phyloP scores from a whole-genome alignment of 2,329 filamentous ascomycete genomes.

The Canariomyces notabilis region DNA sequence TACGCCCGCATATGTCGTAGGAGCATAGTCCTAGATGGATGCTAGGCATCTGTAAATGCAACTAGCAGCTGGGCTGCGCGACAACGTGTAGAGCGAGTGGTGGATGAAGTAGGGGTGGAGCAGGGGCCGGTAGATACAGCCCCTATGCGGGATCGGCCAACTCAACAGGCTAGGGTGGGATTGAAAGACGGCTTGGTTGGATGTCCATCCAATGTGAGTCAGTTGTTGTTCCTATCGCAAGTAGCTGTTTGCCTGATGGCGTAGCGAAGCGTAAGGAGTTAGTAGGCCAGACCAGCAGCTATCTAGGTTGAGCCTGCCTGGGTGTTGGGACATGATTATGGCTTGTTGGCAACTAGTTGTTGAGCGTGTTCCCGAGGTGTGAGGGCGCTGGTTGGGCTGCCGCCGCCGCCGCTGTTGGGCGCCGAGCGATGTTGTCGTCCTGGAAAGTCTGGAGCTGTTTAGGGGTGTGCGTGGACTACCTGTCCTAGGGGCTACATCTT shows the following conservation, averaged over 20 bases:
- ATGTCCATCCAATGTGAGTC: not conserved
- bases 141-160: not conserved
- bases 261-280: not conserved
- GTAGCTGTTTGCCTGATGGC: not conserved
- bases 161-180: too few relatives aligned
- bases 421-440: too few relatives aligned
- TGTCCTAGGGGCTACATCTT: too few relatives aligned
- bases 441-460: too few relatives aligned
- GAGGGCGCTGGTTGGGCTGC: too few relatives aligned
- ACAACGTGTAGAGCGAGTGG: not conserved
- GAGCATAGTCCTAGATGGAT: too few relatives aligned
- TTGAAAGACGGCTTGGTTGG: too few relatives aligned
- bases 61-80: not conserved
- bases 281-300: too few relatives aligned
- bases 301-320: slow-evolving; percentile 3
- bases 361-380: not conserved
- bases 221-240: not conserved
- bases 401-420: too few relatives aligned
- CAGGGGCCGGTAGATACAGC: too few relatives aligned
- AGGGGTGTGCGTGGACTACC: too few relatives aligned
- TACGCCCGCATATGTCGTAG: not conserved
- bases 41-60: not conserved
- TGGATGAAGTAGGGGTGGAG: not conserved
- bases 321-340: slow-evolving; percentile 3
- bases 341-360: not conserved